A percentile compares a stretch with the other conserved stretches of the same genome.
phyloP scores from a whole-genome alignment of 2,329 filamentous ascomycete genomes.

The Penicillium vulpinum region DNA sequence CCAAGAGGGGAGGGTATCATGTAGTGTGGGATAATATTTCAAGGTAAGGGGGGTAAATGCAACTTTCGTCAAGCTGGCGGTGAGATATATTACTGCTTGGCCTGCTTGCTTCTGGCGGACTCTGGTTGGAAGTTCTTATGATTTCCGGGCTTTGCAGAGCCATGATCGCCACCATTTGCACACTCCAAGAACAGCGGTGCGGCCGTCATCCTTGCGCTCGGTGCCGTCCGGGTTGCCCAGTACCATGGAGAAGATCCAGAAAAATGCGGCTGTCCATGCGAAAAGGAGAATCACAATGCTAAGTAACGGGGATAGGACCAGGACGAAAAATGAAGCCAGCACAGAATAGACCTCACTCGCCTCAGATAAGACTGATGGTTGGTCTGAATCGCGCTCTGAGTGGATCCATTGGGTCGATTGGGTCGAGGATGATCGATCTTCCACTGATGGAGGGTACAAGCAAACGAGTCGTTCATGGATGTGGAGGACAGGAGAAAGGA shows the following conservation, averaged over 20 bases:
- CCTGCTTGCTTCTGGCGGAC: not conserved
- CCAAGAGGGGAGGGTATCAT: conserved; percentile 5
- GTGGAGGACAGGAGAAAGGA: conserved; percentile 56
- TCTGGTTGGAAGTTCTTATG: conserved; percentile 3
- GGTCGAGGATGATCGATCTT: conserved; percentile 27
- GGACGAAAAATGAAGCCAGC: conserved; percentile 50
- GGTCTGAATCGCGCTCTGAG: conserved; percentile 44
- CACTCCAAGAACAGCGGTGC: conserved; percentile 59
- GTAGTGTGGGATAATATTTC: conserved; percentile 7
- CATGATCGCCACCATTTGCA: conserved; percentile 62
- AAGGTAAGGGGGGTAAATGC: not conserved
- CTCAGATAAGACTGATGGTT: conserved; percentile 26
- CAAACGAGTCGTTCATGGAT: conserved; percentile 43
- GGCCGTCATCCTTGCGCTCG: conserved; percentile 61
- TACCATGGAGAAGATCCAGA: conserved; percentile 63
- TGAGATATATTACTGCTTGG: not conserved
- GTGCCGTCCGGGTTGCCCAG: conserved; percentile 63
- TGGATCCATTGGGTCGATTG: conserved; percentile 34
- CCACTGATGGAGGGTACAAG: conserved; percentile 22
- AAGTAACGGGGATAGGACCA: conserved; percentile 57
- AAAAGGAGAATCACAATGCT: conserved; percentile 58
- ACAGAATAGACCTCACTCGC: conserved; percentile 38
- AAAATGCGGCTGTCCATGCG: conserved; percentile 60
- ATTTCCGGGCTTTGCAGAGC: conserved; percentile 43
- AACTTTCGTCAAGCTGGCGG: not conserved